These are phyloP conservation scores for Oxytropis ochrocephala DNA, from an alignment of 306 rosid species.

Conservation along the genomic window DNA sequence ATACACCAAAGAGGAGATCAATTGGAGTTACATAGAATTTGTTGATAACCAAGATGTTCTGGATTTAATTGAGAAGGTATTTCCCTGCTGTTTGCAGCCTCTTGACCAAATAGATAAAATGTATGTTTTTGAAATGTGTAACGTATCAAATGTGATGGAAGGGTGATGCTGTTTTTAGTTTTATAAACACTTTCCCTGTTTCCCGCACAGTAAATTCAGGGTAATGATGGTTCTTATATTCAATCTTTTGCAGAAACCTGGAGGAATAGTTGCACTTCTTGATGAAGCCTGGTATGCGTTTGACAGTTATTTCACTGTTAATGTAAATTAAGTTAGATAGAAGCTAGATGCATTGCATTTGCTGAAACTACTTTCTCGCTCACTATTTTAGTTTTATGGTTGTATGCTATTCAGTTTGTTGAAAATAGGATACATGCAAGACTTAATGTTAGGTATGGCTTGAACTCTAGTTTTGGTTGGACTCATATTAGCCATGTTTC, in stretches of 20 bases:
- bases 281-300: conserved; percentile 99
- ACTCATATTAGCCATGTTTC: conserved; percentile 33
- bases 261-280: conserved; percentile 91
- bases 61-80: conserved; percentile 96
- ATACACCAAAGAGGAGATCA: conserved; percentile 88
- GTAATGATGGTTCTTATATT: conserved; percentile 22
- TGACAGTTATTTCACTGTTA: conserved; percentile 12
- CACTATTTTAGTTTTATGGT: neutral
- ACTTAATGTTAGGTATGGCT: conserved; percentile 8
- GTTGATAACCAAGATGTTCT: conserved; percentile 98
- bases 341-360: conserved; percentile 21
- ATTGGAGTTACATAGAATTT: conserved; percentile 99
- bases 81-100: conserved; percentile 20
- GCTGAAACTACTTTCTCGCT: neutral
- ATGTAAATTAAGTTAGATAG: conserved; percentile 11
- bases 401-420: conserved; percentile 10
- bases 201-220: neutral
- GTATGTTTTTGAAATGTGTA: neutral
- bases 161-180: conserved; percentile 8
- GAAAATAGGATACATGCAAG: neutral
- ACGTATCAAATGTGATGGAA: conserved; percentile 3
- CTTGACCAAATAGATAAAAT: neutral
- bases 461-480: conserved; percentile 26
- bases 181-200: neutral
- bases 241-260: conserved; percentile 80